Evolutionary conservation across 345 rosid genomes (phyloP).

Genomic region (Psidium friedrichsthalianum): DNA sequence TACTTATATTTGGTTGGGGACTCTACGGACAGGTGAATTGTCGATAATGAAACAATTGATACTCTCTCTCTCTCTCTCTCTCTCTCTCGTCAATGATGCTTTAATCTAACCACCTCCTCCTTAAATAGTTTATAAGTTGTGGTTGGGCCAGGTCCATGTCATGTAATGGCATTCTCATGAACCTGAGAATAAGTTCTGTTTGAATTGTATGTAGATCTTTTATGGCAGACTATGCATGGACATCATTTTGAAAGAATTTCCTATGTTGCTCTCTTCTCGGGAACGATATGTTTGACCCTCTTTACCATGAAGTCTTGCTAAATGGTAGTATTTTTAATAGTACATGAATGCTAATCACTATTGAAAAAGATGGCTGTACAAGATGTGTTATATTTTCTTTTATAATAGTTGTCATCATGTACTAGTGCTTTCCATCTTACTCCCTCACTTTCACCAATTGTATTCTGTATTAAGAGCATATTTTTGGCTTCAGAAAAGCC

Average conservation of each 20-base stretch:
- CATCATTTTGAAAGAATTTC: not conserved
- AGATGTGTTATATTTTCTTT: not conserved
- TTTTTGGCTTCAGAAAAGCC: not conserved
- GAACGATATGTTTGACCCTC: not conserved
- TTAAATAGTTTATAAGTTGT: not conserved
- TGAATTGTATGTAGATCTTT: not conserved
- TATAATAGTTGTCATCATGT: not conserved
- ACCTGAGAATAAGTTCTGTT: not conserved
- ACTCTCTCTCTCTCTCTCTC: not conserved
- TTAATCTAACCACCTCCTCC: not conserved
- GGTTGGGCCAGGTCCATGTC: not conserved
- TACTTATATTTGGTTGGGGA: slow-evolving; percentile 99
- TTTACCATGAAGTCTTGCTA: not conserved
- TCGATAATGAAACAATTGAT: not conserved
- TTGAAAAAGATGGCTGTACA: not conserved
- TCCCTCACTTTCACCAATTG: not conserved
- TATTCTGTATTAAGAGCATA: not conserved
- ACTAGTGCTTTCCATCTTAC: not conserved
- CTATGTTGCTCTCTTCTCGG: not conserved
- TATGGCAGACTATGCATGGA: not conserved
- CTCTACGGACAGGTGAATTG: slow-evolving; percentile 90
- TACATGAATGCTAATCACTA: not conserved
- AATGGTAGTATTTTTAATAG: not conserved
- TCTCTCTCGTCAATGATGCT: not conserved
- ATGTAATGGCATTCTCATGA: not conserved